These are phyloP conservation scores for Xylaria sp. DNA, from an alignment of 495 filamentous ascomycete genomes.

Conservation along the genomic window DNA sequence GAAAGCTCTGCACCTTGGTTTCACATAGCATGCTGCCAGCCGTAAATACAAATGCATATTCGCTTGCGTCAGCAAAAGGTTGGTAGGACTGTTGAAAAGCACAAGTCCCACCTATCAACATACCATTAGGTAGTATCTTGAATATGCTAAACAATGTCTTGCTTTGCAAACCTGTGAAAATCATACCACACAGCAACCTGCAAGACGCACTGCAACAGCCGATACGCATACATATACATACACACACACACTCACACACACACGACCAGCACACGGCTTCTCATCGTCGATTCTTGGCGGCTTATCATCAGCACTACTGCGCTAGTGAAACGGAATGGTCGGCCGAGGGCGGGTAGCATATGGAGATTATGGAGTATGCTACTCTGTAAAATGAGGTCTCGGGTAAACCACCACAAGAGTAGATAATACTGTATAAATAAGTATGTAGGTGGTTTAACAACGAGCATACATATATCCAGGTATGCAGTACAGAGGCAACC, in stretches of 20 bases:
- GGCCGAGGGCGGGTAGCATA: constrained; percentile 9
- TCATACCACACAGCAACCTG: constrained; percentile 6
- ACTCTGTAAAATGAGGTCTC: constrained; percentile 6
- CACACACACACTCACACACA: too few relatives aligned
- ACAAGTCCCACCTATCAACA: not conserved
- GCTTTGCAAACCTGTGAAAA: not conserved
- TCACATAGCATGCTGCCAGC: constrained; percentile 1
- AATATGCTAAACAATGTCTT: not conserved
- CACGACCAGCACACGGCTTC: not conserved
- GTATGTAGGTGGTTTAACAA: too few relatives aligned
- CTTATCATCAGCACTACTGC: constrained; percentile 23
- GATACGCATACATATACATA: not conserved
- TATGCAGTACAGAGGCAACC: not conserved
- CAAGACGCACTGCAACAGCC: constrained; percentile 5
- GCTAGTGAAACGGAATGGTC: constrained; percentile 10
- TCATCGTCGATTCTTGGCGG: constrained; percentile 13
- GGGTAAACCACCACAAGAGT: not conserved
- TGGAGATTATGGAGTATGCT: constrained; percentile 4
- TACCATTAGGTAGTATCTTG: not conserved
- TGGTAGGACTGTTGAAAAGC: not conserved
- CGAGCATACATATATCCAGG: not conserved
- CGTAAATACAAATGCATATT: not conserved
- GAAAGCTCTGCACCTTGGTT: constrained; percentile 1
- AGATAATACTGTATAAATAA: not conserved
- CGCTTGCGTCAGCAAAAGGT: constrained; percentile 3